These are phyloP conservation scores for Xylaria sp. DNA, from an alignment of 2,329 filamentous ascomycete species.

Conservation along the genomic window DNA sequence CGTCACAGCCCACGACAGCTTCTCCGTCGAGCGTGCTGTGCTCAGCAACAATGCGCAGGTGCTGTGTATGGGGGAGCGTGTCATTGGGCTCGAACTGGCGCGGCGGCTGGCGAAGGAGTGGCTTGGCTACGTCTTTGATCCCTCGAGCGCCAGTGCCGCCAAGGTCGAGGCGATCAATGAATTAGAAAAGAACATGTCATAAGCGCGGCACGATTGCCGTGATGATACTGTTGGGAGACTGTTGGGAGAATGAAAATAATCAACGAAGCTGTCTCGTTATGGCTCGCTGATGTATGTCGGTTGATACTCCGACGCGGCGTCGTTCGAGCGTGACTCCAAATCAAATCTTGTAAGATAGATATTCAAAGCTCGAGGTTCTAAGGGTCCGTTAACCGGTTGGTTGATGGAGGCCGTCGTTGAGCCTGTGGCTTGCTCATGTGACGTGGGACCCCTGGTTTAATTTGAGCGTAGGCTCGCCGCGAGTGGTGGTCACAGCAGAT, in stretches of 20 bases:
- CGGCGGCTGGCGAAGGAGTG: conserved; percentile 82
- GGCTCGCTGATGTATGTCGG: neutral
- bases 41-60: conserved; percentile 90
- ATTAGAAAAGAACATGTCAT: conserved; percentile 50
- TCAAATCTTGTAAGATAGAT: neutral
- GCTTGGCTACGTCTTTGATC: conserved; percentile 85
- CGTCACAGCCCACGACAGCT: conserved; percentile 90
- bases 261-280: neutral
- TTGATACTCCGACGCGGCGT: neutral
- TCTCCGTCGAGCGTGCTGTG: conserved; percentile 82
- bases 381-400: too few species aligned
- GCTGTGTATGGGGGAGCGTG: conserved; percentile 85
- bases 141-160: conserved; percentile 62
- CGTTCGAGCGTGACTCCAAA: neutral
- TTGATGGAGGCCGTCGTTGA: neutral
- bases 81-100: conserved; percentile 83
- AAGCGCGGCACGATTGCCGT: neutral
- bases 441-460: neutral
- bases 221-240: neutral
- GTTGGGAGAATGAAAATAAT: neutral
- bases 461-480: conserved; percentile 1
- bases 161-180: conserved; percentile 58
- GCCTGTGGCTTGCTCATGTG: neutral
- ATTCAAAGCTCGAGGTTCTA: neutral
- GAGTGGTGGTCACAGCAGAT: neutral